phyloP scores from a whole-genome alignment of 2,329 filamentous ascomycete genomes.

The Teratosphaeria epicoccoides region DNA sequence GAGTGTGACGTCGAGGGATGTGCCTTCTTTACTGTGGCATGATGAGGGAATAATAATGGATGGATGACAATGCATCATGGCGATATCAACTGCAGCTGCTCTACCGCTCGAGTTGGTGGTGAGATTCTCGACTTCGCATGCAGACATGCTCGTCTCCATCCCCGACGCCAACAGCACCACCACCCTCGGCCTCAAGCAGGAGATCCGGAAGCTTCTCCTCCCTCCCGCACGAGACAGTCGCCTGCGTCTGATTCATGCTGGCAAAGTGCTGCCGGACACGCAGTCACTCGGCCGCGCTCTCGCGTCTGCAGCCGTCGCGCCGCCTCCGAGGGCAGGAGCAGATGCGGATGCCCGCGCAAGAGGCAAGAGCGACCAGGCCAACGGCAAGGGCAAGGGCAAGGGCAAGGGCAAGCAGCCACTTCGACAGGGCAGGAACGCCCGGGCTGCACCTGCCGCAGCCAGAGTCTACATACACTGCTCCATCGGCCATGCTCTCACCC shows the following conservation, averaged over 20 bases:
- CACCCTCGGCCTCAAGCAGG: conserved; percentile 67
- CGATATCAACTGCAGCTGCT: not conserved
- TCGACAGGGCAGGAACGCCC: conserved; percentile 25
- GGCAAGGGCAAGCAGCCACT: conserved; percentile 63
- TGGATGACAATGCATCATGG: not conserved
- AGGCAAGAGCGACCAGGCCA: conserved; percentile 34
- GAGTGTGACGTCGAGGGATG: not conserved
- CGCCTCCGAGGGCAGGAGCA: conserved; percentile 22
- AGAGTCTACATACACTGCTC: conserved; percentile 89
- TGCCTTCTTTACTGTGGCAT: not conserved
- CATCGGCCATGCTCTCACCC: conserved; percentile 62
- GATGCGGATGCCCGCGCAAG: conserved; percentile 10
- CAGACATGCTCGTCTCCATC: conserved; percentile 74
- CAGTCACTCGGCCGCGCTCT: conserved; percentile 59
- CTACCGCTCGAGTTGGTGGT: conserved; percentile 60
- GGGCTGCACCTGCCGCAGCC: too few species aligned
- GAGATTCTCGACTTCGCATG: conserved; percentile 77
- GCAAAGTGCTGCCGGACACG: conserved; percentile 70
- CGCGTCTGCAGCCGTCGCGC: conserved; percentile 50
- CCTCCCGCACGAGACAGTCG: conserved; percentile 53
- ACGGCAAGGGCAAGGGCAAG: too few species aligned
- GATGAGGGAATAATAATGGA: not conserved
- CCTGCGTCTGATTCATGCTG: conserved; percentile 80
- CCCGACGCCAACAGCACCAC: conserved; percentile 57
- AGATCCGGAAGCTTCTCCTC: conserved; percentile 64